These are phyloP conservation scores for Dactylis glomerata DNA, from an alignment of 176 grass and related monocot species.

Conservation along the genomic window DNA sequence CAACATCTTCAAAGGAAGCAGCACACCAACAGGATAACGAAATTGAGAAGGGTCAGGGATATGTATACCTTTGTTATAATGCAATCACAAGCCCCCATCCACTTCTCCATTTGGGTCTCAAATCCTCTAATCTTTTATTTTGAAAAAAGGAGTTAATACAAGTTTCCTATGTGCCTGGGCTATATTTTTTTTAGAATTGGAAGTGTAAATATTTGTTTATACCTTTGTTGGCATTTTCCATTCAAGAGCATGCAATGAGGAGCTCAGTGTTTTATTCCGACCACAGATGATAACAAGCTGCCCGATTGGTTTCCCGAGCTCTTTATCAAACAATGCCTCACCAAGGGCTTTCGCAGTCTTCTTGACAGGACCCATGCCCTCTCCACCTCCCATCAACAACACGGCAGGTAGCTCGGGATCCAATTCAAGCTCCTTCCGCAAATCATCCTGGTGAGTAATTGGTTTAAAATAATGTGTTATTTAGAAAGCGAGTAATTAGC, in stretches of 20 bases:
- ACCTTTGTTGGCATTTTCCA: slow-evolving; percentile 98
- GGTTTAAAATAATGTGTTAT: neutral
- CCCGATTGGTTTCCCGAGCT: slow-evolving; percentile 72
- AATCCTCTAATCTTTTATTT: slow-evolving; percentile 86
- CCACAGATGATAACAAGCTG: slow-evolving; percentile 96
- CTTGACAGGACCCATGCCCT: slow-evolving; percentile 99
- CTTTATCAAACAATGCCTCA: slow-evolving; percentile 76
- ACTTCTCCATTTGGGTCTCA: slow-evolving; percentile 99
- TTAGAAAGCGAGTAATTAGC: neutral
- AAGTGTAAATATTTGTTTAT: slow-evolving; percentile 10
- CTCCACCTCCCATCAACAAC: slow-evolving; percentile 94
- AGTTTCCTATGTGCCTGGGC: neutral
- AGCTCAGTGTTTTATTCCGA: slow-evolving; percentile 81
- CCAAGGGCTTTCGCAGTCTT: slow-evolving; percentile 90
- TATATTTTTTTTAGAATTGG: too few relatives aligned
- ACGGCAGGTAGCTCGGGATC: slow-evolving; percentile 87
- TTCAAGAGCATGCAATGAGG: slow-evolving; percentile 58
- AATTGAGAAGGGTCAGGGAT: neutral
- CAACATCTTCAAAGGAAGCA: neutral
- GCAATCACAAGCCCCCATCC: slow-evolving; percentile 98
- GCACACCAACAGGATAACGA: neutral
- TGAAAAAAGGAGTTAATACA: neutral
- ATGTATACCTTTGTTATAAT: slow-evolving; percentile 97
- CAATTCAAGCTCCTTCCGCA: slow-evolving; percentile 83
- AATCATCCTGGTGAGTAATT: slow-evolving; percentile 50